These are phyloP conservation scores for Colletotrichum sublineola DNA, from an alignment of 2,329 filamentous ascomycete species.

Conservation along the genomic window DNA sequence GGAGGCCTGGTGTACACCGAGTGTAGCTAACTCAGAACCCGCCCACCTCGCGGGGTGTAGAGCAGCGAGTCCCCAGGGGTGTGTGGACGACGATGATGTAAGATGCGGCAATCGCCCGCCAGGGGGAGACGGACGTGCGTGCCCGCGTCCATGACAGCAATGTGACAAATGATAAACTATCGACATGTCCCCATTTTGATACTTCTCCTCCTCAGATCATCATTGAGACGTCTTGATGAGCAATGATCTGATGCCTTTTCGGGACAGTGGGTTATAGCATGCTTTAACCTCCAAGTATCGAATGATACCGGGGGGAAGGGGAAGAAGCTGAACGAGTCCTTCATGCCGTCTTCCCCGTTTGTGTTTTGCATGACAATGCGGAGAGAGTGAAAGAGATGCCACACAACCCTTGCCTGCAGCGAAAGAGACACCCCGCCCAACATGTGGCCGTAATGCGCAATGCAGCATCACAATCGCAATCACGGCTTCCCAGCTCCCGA, in stretches of 20 bases:
- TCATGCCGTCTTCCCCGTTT: neutral
- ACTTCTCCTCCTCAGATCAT: neutral
- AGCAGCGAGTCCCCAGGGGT: no score
- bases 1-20: neutral
- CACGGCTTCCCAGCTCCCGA: neutral
- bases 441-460: neutral
- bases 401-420: conserved; percentile 1
- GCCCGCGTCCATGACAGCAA: conserved; percentile 10
- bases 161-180: conserved; percentile 8
- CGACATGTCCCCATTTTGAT: neutral
- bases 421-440: neutral
- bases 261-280: no score
- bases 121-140: neutral
- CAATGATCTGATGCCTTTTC: neutral
- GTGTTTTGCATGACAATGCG: conserved; percentile 5
- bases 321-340: neutral
- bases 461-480: conserved; percentile 8
- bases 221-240: neutral
- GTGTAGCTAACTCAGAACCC: neutral
- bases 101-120: conserved; percentile 35
- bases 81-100: conserved; percentile 25
- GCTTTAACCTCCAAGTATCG: neutral
- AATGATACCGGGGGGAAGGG: neutral
- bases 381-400: neutral
- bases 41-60: neutral